Base-by-base conservation (phyloP, 164 flowering plant species). In the Vitis cinerea region DNA sequence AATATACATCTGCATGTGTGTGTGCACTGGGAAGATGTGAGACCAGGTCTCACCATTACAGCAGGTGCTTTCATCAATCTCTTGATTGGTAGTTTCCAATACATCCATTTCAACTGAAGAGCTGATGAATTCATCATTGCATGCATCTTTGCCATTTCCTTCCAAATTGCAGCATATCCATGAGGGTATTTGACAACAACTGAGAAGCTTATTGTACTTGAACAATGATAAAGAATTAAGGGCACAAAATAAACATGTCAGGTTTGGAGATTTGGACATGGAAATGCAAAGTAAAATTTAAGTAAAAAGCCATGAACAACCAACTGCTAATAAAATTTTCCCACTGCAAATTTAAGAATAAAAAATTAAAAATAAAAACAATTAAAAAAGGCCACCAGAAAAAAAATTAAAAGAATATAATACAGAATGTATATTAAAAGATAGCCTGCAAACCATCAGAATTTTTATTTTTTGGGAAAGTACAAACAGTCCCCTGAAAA, bases 121-220 rank as follows among this genome's bases (percentile, higher is more conserved):
- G 71, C 83, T 86, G 61, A 54, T 70, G 54, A 76, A 68, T 63
- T 85, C 89, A 70, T 87, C 87, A 71, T 62, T 65, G 16, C 74
- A 73, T 7, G 71, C 57, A 62, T 78, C 85, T 61, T 64, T 75
- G 8, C 61, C 81, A 76, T 89, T 96, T 66, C 95, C 97, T 75
- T 91, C 97, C 78, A 91, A 65, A 74, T 86, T 81, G 81, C 97
- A 96, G 85, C 82, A 77, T 78, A 96, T 85, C 97, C 97, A 90
- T 57, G 89, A 78, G 56, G 99, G 98, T 74, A 91, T 81, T 77
- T 80, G 86, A 73, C 81, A 85, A 68, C 66, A 73, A 70, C 72
- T 72, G 67, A 57, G 81, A 74, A 93, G 87, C 82, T 84, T 90
- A 75, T 95, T 95, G 87, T 79, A 82, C 98, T 95, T 30, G 50